Conservation (phyloP, 257 asterid genomes). For the Solanum medicagineum region DNA sequence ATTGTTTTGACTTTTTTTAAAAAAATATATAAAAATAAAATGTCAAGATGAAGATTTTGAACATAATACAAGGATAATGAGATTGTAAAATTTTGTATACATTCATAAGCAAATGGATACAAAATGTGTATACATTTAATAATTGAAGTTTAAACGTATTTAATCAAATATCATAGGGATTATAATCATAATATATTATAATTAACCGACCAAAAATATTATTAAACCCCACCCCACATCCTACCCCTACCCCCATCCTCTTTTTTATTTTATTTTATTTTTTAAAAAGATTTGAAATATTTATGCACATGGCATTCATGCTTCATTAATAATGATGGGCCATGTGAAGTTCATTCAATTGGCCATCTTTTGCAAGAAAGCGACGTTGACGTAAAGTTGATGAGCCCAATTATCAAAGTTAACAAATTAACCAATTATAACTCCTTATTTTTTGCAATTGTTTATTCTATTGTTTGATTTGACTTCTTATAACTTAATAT, state of each 20-base stretch:
- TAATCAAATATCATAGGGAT: neutral
- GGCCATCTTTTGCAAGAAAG: neutral
- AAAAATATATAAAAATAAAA: too few species aligned
- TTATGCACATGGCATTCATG: constrained; percentile 36
- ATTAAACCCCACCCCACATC: neutral
- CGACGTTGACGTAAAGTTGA: neutral
- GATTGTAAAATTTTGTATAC: too few species aligned
- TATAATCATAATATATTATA: neutral
- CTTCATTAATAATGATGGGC: constrained; percentile 19
- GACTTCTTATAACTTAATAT: neutral
- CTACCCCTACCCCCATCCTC: neutral
- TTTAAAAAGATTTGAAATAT: neutral
- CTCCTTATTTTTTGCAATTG: neutral
- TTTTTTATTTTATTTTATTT: neutral
- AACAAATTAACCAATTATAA: neutral
- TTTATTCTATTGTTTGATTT: neutral
- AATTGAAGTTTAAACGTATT: neutral
- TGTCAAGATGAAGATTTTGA: too few species aligned
- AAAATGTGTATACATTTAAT: too few species aligned
- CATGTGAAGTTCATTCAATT: constrained; percentile 21
- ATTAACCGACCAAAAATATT: neutral
- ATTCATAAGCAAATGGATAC: neutral
- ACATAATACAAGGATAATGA: too few species aligned
- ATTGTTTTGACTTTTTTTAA: too few species aligned
- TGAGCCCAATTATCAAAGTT: neutral